Base-by-base conservation (phyloP, 2,329 filamentous ascomycete genomes). In the Monilinia vaccinii-corymbosi region DNA sequence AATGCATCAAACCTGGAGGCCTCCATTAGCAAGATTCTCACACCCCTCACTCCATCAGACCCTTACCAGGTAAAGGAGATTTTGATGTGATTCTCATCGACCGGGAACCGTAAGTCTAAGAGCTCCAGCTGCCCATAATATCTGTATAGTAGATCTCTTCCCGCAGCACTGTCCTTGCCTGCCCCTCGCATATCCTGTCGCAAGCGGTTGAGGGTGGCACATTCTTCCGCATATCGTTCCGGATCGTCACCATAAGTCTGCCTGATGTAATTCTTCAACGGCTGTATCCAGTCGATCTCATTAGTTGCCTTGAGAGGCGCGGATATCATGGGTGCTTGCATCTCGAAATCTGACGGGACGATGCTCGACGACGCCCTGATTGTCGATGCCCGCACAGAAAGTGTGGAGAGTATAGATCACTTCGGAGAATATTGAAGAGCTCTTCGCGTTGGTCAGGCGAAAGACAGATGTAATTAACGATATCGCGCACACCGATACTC, bases 181-280 rank as follows among this genome's bases (percentile, higher is more conserved):
- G 94, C 94, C 38, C 95, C 94, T 72, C 95, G 85, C 90, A 99
- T 97, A 73, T 99, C 95, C 83, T 99, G 95, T 69, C 94, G 86
- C 75, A 99, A 78, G 48, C 94, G 86, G 77, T 97, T 96, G 74
- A 99, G 84, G 42, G 91, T 96, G 46, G 85, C 86, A 78, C 94
- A 97, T 81, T 99, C 94, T 75, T 97, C 91, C 57, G 86, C 84
- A 78, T 99, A 99, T 68, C 91, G 85, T 74, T 99, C 94, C 32
- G 94, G 93, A 73, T 97, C 93, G 75, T 99, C 94, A 73, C 92
- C 92, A 73, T 99, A 97, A 28, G 88, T 95, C 68, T 91, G 83
- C 66, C 91, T 84, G 70, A 99, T 99, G 78, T 97, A 97, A 65
- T 81, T 79, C 78, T 97, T 97, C 67, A 99, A 81, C 51, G 94